Conservation (phyloP, 257 asterid genomes). For the Solanum ahanhuiri region DNA sequence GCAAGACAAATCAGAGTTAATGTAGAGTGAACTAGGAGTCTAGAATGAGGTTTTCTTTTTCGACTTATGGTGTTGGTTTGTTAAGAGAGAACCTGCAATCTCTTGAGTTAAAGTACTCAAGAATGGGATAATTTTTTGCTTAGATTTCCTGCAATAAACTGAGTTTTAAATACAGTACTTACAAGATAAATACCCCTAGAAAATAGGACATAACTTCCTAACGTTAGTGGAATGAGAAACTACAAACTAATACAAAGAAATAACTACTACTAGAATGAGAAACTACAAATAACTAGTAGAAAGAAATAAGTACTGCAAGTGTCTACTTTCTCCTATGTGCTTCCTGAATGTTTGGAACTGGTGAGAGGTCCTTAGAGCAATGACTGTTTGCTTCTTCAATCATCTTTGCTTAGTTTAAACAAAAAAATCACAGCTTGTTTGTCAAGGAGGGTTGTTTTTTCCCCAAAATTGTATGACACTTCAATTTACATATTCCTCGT, state of each 20-base stretch:
- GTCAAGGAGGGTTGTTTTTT: background rate
- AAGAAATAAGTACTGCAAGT: background rate
- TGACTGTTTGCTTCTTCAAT: background rate
- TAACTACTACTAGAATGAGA: background rate
- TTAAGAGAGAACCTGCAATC: background rate
- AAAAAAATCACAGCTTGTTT: background rate
- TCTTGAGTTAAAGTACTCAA: background rate
- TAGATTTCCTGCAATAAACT: background rate
- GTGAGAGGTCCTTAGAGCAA: background rate
- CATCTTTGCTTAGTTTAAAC: background rate
- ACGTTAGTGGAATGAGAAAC: too few species aligned
- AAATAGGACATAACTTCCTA: too few species aligned
- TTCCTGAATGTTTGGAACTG: background rate
- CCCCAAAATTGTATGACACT: background rate
- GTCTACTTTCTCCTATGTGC: background rate
- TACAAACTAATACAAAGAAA: background rate
- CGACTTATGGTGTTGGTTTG: background rate
- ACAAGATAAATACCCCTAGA: background rate
- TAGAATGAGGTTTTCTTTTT: background rate
- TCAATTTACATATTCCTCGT: background rate
- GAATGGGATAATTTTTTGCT: background rate
- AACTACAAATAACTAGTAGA: background rate
- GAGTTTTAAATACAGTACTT: background rate
- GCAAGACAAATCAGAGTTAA: background rate
- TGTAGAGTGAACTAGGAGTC: background rate